Percentiles rank a stretch among this genome's conserved stretches.
These are phyloP conservation scores for Yamadazyma sp. DNA, from an alignment of 805 yeast species.

Conservation along the genomic window DNA sequence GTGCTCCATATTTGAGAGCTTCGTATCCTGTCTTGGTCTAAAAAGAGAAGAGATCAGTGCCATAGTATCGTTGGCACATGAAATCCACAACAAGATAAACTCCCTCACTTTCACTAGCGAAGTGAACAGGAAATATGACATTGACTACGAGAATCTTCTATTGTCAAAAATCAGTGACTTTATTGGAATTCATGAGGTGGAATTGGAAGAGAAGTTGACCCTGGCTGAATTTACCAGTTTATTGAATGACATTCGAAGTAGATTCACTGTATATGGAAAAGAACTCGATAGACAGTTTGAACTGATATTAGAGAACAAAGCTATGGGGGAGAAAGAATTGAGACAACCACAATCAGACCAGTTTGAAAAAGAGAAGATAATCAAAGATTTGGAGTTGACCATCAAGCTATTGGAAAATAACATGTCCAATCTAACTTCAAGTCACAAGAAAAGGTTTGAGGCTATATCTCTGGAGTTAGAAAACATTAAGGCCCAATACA, in stretches of 20 bases:
- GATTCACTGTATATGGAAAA: neutral
- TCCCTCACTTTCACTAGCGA: neutral
- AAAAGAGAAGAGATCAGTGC: neutral
- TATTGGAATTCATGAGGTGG: constrained; percentile 7
- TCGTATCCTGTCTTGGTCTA: neutral
- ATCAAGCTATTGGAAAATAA: constrained; percentile 46
- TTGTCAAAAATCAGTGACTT: neutral
- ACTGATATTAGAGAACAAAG: neutral
- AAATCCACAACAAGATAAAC: neutral
- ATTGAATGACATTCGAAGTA: neutral
- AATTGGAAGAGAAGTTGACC: constrained; percentile 1
- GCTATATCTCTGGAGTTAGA: constrained; percentile 16
- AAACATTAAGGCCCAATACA: constrained; percentile 19
- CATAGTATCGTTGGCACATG: neutral
- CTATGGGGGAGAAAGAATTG: neutral
- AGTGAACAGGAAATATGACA: neutral
- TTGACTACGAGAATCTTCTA: neutral
- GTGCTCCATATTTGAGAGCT: neutral
- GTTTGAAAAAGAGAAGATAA: constrained; percentile 24
- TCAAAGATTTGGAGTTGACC: constrained; percentile 48
- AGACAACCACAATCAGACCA: neutral
- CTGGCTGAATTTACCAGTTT: constrained; percentile 1
- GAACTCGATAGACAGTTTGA: constrained; percentile 2
- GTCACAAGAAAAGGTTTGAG: constrained; percentile 26
- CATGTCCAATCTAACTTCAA: constrained; percentile 30